Conservation (phyloP, 1,139 yeast genomes). For the Taiozyma sp. region DNA sequence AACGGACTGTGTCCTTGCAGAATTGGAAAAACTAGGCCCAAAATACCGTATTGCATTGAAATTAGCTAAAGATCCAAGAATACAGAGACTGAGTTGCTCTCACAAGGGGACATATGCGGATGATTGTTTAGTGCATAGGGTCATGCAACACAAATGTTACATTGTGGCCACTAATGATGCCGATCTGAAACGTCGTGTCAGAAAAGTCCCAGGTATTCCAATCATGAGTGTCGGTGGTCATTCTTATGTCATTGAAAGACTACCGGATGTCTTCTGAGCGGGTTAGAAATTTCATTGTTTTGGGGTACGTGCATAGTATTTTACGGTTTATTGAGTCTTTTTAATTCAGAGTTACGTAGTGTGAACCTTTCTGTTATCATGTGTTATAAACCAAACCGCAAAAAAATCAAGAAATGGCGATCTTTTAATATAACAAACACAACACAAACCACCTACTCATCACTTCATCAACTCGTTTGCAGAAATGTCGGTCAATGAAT, state of each 20-base stretch:
- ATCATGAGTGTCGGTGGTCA: conserved; percentile 95
- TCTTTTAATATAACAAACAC: background rate
- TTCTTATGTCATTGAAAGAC: conserved; percentile 84
- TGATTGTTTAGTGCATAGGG: conserved; percentile 91
- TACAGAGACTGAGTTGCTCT: conserved; percentile 78
- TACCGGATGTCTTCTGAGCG: conserved; percentile 81
- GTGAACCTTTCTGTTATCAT: background rate
- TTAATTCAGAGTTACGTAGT: background rate
- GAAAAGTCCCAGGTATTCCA: conserved; percentile 97
- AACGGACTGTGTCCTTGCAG: conserved; percentile 98
- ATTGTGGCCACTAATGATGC: conserved; percentile 98
- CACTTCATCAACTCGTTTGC: too few relatives aligned
- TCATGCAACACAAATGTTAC: conserved; percentile 92
- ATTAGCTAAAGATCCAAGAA: conserved; percentile 90
- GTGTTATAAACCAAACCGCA: background rate
- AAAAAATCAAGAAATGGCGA: background rate
- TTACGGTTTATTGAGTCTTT: background rate
- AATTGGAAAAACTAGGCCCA: conserved; percentile 91
- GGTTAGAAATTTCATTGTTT: background rate
- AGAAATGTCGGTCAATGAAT: conserved; percentile 1
- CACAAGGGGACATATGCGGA: conserved; percentile 98
- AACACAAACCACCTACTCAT: background rate
- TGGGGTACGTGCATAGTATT: background rate
- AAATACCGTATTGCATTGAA: conserved; percentile 88
- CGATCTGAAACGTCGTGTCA: conserved; percentile 86